These are phyloP conservation scores for Citrus inodora DNA, from an alignment of 345 rosid species.

Conservation along the genomic window DNA sequence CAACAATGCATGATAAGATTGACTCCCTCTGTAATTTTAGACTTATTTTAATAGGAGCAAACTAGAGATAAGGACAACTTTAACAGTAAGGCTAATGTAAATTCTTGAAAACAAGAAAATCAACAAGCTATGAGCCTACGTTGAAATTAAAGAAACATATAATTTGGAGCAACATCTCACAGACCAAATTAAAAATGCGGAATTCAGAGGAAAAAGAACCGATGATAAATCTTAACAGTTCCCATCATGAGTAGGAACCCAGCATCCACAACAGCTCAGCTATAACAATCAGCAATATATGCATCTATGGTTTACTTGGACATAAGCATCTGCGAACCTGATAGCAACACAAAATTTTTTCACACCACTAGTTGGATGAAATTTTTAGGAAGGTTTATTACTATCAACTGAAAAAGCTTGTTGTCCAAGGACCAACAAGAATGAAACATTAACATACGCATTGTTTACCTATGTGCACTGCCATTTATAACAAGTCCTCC, in stretches of 20 bases:
- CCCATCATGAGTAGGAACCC: background rate
- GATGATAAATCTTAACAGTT: background rate
- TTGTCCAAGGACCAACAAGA: background rate
- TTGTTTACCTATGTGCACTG: background rate
- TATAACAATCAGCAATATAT: background rate
- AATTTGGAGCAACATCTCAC: background rate
- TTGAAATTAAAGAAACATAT: background rate
- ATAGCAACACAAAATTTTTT: background rate
- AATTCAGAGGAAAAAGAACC: background rate
- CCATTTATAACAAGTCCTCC: background rate
- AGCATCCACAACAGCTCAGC: background rate
- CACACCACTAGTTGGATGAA: background rate
- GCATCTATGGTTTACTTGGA: background rate
- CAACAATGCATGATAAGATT: background rate
- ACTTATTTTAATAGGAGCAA: background rate
- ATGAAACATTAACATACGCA: background rate
- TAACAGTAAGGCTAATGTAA: background rate
- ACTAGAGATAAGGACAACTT: background rate
- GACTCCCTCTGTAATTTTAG: background rate
- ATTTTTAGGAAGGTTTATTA: background rate
- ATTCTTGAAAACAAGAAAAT: background rate
- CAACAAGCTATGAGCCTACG: background rate
- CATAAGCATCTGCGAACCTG: background rate
- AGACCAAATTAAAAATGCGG: background rate
- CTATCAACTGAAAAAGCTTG: background rate